Evolutionary conservation across 129 eudicot genomes (phyloP), one percentile per base, ranked within the genome.

Genomic region (Flaveria ramosissima): DNA sequence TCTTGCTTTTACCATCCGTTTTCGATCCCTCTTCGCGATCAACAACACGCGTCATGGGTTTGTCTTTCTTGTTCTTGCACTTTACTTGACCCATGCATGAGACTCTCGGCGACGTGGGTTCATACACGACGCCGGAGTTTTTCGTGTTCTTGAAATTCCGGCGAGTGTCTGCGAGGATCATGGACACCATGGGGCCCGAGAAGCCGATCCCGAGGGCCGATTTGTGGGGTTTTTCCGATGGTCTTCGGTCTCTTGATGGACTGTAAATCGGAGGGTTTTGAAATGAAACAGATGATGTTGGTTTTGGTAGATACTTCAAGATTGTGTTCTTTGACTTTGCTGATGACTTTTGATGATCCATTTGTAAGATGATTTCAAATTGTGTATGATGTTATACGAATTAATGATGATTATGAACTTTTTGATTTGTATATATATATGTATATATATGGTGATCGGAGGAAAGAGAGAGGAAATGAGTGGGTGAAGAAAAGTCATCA

Each of bases 71-170:
- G 50, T 65, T 36, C 92, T 90, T 88, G 86, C 78, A 81, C 88
- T 90, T 93, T 77, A 90, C 83, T 43, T 83, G 90, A 2, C 98
- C 98, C 90, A 90, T 88, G 80, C 98, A 93, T 3, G 95, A 88
- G 56, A 93, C 87, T 67, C 87, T 81, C 0, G 96, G 97, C 1
- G 97, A 90, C 0, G 92, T 86, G 74, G 94, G 96, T 66, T 90
- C 95, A 13, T 85, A 89, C 8, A 82, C 52, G 1, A 66, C 67
- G 39, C 68, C 76, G 63, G 73, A 66, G 73, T 80, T 78, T 76
- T 53, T 79, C 20, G 62, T 85, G 78, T 61, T 81, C 24, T 70
- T 86, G 42, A 88, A 59, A 76, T 64, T 85, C 15, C 75, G 73
- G 20, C 92, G 84, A 39, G 92, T 92, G 23, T 89, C 91, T 0